Evolutionary conservation across 371 early-diverging fungal genomes (phyloP).

Genomic region (Dinochytrium kinnereticum): DNA sequence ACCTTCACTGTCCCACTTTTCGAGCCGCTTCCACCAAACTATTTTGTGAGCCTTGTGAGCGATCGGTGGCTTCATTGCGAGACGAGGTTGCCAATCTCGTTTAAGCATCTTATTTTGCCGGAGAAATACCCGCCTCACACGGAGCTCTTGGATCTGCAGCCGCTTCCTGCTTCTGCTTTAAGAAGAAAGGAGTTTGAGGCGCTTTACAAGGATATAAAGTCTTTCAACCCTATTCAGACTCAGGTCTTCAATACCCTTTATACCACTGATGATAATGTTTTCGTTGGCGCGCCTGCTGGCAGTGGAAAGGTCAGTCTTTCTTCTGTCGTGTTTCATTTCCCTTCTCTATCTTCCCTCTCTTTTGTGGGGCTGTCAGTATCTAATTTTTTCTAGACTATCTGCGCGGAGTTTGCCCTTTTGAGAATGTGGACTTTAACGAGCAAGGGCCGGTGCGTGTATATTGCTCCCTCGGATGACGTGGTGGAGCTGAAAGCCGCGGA

Average conservation of each 20-base stretch:
- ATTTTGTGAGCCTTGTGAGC: constrained; percentile 87
- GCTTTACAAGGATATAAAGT: constrained; percentile 65
- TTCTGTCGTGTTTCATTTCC: not conserved
- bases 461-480: constrained; percentile 91
- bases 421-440: constrained; percentile 75
- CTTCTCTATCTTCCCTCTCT: not conserved
- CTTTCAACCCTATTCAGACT: constrained; percentile 98
- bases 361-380: not conserved
- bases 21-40: constrained; percentile 95
- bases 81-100: constrained; percentile 88
- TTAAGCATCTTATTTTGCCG: constrained; percentile 90
- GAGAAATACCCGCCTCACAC: constrained; percentile 94
- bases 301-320: constrained; percentile 75
- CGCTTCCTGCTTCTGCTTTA: constrained; percentile 81
- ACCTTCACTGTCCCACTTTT: constrained; percentile 93
- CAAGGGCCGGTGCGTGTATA: constrained; percentile 81
- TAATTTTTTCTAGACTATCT: constrained; percentile 67
- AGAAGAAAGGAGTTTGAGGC: constrained; percentile 73
- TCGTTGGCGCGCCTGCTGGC: constrained; percentile 97
- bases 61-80: constrained; percentile 96
- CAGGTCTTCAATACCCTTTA: constrained; percentile 93
- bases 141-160: constrained; percentile 91
- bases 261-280: constrained; percentile 85
- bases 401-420: constrained; percentile 94
- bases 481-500: constrained; percentile 77